A percentile compares a stretch with the other conserved stretches of the same genome.
Evolutionary conservation across 108 stramenopile genomes (phyloP).

Genomic region (Schizochytrium sp.): DNA sequence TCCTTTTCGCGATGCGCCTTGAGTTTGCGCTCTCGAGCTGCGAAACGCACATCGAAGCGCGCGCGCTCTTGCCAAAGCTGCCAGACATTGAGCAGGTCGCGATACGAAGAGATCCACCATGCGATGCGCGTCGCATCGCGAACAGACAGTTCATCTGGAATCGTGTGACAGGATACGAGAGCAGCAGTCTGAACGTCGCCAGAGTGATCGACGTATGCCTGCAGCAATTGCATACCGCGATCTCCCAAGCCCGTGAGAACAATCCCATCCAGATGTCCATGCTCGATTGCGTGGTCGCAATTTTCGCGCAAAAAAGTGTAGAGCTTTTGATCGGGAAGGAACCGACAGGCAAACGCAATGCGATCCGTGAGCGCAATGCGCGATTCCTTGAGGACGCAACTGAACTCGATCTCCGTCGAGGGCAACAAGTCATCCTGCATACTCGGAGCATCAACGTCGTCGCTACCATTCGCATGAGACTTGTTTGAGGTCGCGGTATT

Average conservation of each 20-base stretch:
- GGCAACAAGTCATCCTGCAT: no score
- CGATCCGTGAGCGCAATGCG: not conserved
- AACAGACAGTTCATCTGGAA: not conserved
- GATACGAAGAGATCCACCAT: not conserved
- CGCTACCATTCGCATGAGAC: no score
- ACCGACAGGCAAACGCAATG: not conserved
- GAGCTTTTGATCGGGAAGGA: not conserved
- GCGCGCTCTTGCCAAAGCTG: constrained; percentile 16
- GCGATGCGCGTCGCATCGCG: no score
- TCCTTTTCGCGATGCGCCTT: not conserved
- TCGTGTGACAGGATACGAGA: not conserved
- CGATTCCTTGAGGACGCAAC: not conserved
- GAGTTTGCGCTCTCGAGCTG: not conserved
- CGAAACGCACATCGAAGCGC: not conserved
- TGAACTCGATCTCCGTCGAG: not conserved
- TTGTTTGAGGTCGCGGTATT: no score
- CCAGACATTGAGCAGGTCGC: not conserved
- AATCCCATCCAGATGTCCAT: not conserved
- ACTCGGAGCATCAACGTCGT: no score
- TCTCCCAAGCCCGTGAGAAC: not conserved
- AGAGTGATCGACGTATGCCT: not conserved
- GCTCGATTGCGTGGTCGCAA: not conserved
- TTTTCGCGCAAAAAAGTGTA: not conserved
- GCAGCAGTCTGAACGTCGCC: constrained; percentile 4
- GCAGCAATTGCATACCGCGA: not conserved